Evolutionary conservation across 371 early-diverging fungal genomes (phyloP), one percentile per base, ranked within the genome.

Genomic region (Mortierella sp.): DNA sequence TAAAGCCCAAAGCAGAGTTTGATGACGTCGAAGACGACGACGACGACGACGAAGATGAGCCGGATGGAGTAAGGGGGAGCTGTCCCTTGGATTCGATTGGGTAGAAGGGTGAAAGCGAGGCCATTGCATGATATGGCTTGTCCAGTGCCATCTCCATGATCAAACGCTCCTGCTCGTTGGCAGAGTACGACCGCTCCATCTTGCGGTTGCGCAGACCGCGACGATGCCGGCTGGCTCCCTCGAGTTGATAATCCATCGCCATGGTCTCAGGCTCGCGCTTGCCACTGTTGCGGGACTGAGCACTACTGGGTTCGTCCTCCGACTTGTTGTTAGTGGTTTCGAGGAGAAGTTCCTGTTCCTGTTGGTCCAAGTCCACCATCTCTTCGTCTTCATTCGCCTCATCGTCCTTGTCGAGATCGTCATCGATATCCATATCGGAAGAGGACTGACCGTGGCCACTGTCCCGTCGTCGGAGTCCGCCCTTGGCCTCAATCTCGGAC

Each of bases 131-230:
- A n/a, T 64, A 74, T 0, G 69, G 67, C 65, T 74, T 77, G 40
- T 71, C 77, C 6, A 77, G 55, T 7, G 82, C 70, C 82, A 81
- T 81, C 47, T 77, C 82, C 82, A 77, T 73, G 43, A 81, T 81
- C 37, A 74, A 6, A 29, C 47, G 43, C 22, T 81, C 82, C 48
- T 80, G 72, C 19, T 76, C 76, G 41, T 8, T 53, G 13, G 67
- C 43, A 34, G 79, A 74, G 55, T 37, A n/a, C 10, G 73, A 70
- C n/a, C 79, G 67, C 45, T 74, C 79, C 52, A 71, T 63, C 48
- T 79, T 79, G 41, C 71, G 79, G 44, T 34, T 63, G 13, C 63
- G 71, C 19, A 53, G 16, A 10, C 79, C 79, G 26, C 65, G 75
- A 6, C 50, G 75, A 11, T 70, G 55, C 40, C 75, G 64, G 29